A percentile compares a stretch with the other conserved stretches of the same genome.
Evolutionary conservation across 2,329 filamentous ascomycete genomes (phyloP).

Genomic region (Bimuria novae-zelandiae): DNA sequence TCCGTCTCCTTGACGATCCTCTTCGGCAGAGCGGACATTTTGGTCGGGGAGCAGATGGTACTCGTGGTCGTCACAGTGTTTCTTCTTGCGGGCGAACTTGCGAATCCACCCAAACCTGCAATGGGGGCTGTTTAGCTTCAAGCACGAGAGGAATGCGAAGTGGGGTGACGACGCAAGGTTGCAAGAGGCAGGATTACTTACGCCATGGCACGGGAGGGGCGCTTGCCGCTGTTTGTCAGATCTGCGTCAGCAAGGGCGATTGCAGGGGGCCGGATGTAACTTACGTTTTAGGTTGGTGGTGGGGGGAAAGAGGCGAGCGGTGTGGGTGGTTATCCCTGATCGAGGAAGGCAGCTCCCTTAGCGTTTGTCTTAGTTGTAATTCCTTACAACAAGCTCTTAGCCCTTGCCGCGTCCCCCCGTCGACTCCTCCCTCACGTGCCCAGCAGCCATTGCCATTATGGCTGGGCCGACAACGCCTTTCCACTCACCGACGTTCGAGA

Average conservation of each 20-base stretch:
- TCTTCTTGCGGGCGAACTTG: too few species aligned
- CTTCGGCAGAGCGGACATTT: slow-evolving; percentile 78
- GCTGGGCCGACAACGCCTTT: slow-evolving; percentile 60
- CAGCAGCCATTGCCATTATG: slow-evolving; percentile 12
- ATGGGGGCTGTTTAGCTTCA: neutral
- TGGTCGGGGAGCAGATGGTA: slow-evolving; percentile 6
- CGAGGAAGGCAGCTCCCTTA: neutral
- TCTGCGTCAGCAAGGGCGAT: neutral
- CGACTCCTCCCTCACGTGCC: slow-evolving; percentile 16
- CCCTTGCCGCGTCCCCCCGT: neutral
- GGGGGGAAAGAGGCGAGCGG: neutral
- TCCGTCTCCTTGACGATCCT: slow-evolving; percentile 99
- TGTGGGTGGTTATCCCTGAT: neutral
- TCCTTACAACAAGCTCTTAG: neutral
- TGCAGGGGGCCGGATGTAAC: neutral
- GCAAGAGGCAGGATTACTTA: slow-evolving; percentile 4
- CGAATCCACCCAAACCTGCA: too few species aligned
- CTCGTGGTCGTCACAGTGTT: too few species aligned
- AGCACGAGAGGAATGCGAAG: neutral
- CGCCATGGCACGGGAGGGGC: too few species aligned
- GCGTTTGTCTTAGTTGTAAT: neutral
- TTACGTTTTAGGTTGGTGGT: neutral
- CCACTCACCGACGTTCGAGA: slow-evolving; percentile 86
- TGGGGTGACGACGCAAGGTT: neutral
- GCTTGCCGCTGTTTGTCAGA: neutral